Percentiles rank a stretch among this genome's conserved stretches.
Conservation (phyloP, 2,329 filamentous ascomycete species). For the Gnomoniopsis sp. region DNA sequence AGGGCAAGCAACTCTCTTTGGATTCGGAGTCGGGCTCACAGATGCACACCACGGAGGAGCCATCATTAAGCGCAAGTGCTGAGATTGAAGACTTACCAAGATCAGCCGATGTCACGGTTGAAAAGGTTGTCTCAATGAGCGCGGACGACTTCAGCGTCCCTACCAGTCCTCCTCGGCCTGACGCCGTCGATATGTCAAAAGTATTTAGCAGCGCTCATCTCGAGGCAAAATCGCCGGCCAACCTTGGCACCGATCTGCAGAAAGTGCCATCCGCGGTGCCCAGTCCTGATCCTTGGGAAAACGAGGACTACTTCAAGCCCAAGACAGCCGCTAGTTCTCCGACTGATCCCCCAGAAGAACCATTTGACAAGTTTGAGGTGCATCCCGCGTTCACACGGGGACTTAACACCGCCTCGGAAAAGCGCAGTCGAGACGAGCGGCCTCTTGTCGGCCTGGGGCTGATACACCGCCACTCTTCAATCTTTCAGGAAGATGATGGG, state of each 20-base stretch:
- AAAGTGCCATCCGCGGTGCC: constrained; percentile 12
- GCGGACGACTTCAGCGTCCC: background rate
- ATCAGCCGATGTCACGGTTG: background rate
- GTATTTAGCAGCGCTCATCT: background rate
- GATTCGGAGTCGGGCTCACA: constrained; percentile 15
- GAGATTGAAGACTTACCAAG: background rate
- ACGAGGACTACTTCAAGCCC: constrained; percentile 26
- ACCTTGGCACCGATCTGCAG: constrained; percentile 20
- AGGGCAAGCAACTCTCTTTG: constrained; percentile 25
- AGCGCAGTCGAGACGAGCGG: constrained; percentile 15
- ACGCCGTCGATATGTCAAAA: background rate
- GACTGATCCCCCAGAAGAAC: background rate
- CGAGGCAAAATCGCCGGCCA: background rate
- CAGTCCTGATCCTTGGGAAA: constrained; percentile 23
- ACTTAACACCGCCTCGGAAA: constrained; percentile 14
- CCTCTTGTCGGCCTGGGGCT: constrained; percentile 25
- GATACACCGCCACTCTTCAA: constrained; percentile 25
- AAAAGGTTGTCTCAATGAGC: background rate
- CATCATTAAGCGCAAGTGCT: background rate
- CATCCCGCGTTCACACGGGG: constrained; percentile 22
- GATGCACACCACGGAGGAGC: constrained; percentile 7
- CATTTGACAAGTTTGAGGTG: constrained; percentile 20
- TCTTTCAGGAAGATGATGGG: constrained; percentile 27
- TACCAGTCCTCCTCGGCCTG: background rate
- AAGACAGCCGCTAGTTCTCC: constrained; percentile 16